Evolutionary conservation across 1,284 basidiomycete species (phyloP), one percentile per base, ranked within the genome.

Genomic region (Moesziomyces parantarcticus): DNA sequence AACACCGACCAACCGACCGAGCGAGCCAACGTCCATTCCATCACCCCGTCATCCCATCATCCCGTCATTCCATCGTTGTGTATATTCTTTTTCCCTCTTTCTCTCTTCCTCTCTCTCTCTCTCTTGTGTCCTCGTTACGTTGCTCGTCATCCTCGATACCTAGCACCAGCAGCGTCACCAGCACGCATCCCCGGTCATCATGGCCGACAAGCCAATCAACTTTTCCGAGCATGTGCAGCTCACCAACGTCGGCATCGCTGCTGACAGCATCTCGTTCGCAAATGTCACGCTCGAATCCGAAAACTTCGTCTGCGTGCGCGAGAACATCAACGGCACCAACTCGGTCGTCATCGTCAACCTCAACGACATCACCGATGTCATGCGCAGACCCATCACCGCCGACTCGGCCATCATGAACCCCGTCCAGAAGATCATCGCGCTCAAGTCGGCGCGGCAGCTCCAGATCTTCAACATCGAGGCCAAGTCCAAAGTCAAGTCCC

Each of bases 381-480:
- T 98, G 76, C 90, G 97, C 77, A 88, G 97, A 83, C 97, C 97
- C 62, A 99, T 99, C 84, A 93, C 93, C 23, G 97, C 88, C 89
- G 97, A 99, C 85, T 95, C 93, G 59, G 96, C 97, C 71, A 97
- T 99, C 82, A 99, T 99, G 96, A 95, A 98, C 85, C 94, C 94
- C 25, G 89, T 90, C 78, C 90, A 97, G 87, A 98, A 97, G 89
- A 94, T 99, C 85, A 90, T 99, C 64, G 97, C 97, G 11, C 86
- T 99, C 66, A 96, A 96, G 87, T 85, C 83, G 85, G 86, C 81
- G 87, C 88, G 67, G 83, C 97, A 96, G 80, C 89, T 99, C 40
- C 97, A 99, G 86, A 90, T 99, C 73, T 99, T 99, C 88, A 97
- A 99, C 86, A 94, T 99, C 75, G 95, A 81, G 93, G 82, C 92